Evolutionary conservation across 768 basidiomycete genomes (phyloP).

Genomic region (Lepiota brunneoincarnata): DNA sequence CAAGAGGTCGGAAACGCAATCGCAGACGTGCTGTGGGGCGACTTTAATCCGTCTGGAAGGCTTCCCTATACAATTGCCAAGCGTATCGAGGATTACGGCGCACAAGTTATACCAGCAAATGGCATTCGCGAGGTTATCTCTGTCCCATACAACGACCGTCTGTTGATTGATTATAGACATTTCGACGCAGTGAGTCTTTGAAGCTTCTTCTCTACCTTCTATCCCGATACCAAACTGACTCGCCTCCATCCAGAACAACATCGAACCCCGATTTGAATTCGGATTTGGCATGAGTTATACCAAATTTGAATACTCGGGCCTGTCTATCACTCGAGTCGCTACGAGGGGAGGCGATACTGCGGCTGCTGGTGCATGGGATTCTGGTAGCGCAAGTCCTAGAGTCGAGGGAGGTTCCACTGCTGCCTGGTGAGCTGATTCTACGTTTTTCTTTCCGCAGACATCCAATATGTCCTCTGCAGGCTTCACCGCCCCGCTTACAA

Average conservation of each 20-base stretch:
- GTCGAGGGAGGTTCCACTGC: slow-evolving; percentile 60
- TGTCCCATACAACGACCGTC: slow-evolving; percentile 38
- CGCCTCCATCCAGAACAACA: slow-evolving; percentile 50
- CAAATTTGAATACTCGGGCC: slow-evolving; percentile 64
- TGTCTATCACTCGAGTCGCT: slow-evolving; percentile 45
- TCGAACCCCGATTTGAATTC: slow-evolving; percentile 83
- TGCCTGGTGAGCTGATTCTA: slow-evolving; percentile 41
- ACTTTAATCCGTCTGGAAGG: slow-evolving; percentile 64
- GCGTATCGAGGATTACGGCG: slow-evolving; percentile 52
- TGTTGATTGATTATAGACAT: slow-evolving; percentile 71
- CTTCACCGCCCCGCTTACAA: slow-evolving; percentile 63
- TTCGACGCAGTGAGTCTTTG: slow-evolving; percentile 59
- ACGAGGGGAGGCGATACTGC: slow-evolving; percentile 33
- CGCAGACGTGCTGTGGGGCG: slow-evolving; percentile 70
- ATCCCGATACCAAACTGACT: background rate
- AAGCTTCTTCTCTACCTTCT: no score
- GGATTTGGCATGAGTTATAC: slow-evolving; percentile 91
- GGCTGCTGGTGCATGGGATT: slow-evolving; percentile 51
- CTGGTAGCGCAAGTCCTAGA: slow-evolving; percentile 51
- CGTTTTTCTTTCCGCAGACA: background rate
- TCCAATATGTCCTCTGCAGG: slow-evolving; percentile 28
- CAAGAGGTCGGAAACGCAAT: slow-evolving; percentile 69
- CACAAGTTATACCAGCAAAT: slow-evolving; percentile 38
- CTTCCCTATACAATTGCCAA: slow-evolving; percentile 79
- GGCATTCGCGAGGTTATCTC: slow-evolving; percentile 37